Conservation (phyloP, 1,284 basidiomycete species). For the Austroboletus novae-zelandiae region DNA sequence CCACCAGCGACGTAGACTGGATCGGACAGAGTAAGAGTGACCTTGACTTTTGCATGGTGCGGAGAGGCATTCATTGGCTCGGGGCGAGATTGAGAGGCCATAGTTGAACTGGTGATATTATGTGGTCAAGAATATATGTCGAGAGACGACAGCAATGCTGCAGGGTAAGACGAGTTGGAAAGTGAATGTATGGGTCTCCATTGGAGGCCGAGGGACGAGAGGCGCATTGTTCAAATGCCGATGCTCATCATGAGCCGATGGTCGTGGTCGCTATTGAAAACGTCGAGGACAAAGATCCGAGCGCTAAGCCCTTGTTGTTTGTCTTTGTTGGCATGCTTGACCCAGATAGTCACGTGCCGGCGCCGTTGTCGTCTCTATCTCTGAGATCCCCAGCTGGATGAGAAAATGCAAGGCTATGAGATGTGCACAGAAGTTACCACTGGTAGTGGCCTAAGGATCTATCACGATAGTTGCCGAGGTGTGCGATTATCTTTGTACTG, state of each 20-base stretch:
- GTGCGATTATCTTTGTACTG: too few species aligned
- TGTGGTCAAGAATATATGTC: conserved; percentile 2
- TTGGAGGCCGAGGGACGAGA: not conserved
- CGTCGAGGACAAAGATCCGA: not conserved
- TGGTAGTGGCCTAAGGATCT: too few species aligned
- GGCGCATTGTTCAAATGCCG: conserved; percentile 17
- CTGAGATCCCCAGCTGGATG: too few species aligned
- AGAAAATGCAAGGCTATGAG: too few species aligned
- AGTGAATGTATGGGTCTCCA: conserved; percentile 14
- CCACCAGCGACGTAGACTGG: conserved; percentile 61
- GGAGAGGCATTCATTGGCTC: conserved; percentile 79
- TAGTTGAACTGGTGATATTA: conserved; percentile 16
- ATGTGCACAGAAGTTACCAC: too few species aligned
- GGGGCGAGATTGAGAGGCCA: conserved; percentile 37
- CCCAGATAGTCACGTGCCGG: too few species aligned
- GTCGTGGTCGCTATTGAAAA: conserved; percentile 3
- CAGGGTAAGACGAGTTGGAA: not conserved
- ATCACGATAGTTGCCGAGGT: too few species aligned
- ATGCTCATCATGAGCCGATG: conserved; percentile 16
- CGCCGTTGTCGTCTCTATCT: too few species aligned
- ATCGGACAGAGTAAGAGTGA: conserved; percentile 57
- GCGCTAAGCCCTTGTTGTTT: conserved; percentile 9
- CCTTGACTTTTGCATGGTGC: conserved; percentile 71
- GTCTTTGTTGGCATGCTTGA: conserved; percentile 13
- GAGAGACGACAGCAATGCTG: conserved; percentile 5